Conservation (phyloP, 2,329 filamentous ascomycete genomes). For the Drechslerella coelobrocha region DNA sequence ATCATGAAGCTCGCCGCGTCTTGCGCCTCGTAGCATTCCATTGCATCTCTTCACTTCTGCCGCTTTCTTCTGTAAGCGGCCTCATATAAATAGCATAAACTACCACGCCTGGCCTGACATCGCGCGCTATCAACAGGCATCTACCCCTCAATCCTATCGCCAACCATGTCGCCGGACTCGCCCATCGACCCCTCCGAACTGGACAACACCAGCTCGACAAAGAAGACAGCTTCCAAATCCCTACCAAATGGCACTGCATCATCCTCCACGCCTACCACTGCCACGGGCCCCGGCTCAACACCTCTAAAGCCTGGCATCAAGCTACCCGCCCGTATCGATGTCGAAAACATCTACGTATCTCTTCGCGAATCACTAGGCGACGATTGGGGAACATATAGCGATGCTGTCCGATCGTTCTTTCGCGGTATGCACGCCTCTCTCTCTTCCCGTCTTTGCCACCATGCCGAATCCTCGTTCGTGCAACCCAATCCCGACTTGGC, state of each 20-base stretch:
- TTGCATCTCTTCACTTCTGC: conserved; percentile 14
- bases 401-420: conserved; percentile 51
- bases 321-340: conserved; percentile 48
- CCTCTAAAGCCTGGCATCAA: conserved; percentile 47
- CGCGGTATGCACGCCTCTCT: conserved; percentile 43
- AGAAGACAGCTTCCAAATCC: conserved; percentile 45
- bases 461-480: conserved; percentile 20
- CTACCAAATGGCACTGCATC: conserved; percentile 43
- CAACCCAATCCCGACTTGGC: background rate
- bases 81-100: conserved; percentile 3
- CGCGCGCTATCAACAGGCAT: conserved; percentile 10
- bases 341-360: conserved; percentile 48
- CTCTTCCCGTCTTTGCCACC: conserved; percentile 31
- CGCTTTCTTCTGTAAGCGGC: conserved; percentile 15
- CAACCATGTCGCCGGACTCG: conserved; percentile 47
- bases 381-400: conserved; percentile 47
- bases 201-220: conserved; percentile 20
- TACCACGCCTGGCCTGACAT: conserved; percentile 11
- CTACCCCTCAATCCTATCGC: conserved; percentile 9
- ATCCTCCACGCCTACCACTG: conserved; percentile 42
- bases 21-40: conserved; percentile 30
- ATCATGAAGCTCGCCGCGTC: conserved; percentile 36
- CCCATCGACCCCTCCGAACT: conserved; percentile 48
- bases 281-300: conserved; percentile 27
- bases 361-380: conserved; percentile 50